Evolutionary conservation across 2,329 filamentous ascomycete genomes (phyloP).

Genomic region (Berkeleyomyces basicola): DNA sequence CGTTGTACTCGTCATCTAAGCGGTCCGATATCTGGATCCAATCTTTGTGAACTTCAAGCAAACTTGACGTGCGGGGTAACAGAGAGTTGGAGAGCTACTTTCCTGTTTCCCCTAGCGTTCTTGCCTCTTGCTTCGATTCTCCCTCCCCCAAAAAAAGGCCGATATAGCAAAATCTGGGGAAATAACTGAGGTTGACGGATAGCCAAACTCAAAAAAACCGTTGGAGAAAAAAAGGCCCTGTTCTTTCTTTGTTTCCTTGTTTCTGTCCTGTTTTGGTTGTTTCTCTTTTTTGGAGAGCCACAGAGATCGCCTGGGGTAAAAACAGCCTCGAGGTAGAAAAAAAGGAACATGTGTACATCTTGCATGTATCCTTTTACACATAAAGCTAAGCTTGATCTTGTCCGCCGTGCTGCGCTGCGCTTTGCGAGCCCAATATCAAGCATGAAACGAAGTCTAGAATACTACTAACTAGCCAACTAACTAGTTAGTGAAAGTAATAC

Average conservation of each 20-base stretch:
- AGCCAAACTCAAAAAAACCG: not conserved
- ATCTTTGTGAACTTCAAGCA: not conserved
- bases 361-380: not conserved
- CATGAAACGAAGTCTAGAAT: not conserved
- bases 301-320: not conserved
- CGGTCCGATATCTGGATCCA: not conserved
- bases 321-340: not conserved
- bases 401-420: too few species aligned
- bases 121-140: not conserved
- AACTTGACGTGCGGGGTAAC: not conserved
- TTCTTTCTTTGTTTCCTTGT: not conserved
- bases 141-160: not conserved
- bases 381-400: not conserved
- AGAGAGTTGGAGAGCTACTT: not conserved
- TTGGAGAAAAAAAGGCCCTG: conserved; percentile 2
- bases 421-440: not conserved
- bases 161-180: not conserved
- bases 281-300: not conserved
- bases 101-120: not conserved
- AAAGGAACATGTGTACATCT: not conserved
- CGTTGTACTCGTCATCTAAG: not conserved
- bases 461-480: too few species aligned
- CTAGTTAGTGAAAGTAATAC: too few species aligned
- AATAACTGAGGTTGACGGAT: not conserved
- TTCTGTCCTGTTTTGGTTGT: not conserved